Evolutionary conservation across 495 filamentous ascomycete genomes (phyloP), one percentile per base, ranked within the genome.

Genomic region (Hypomontagnella monticulosa): DNA sequence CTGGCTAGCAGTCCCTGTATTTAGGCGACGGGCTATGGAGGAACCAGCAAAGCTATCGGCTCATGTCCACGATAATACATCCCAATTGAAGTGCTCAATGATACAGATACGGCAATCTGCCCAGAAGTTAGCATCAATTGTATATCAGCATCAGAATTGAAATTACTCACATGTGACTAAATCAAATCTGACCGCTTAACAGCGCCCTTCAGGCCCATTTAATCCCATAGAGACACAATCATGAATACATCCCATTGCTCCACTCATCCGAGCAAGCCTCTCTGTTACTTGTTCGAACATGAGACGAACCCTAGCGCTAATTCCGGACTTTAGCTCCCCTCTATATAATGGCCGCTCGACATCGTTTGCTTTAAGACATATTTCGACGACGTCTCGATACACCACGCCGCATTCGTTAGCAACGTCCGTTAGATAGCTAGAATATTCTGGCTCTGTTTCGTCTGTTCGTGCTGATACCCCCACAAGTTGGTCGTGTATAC

Each of bases 221-320:
- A n/a, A n/a, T n/a, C n/a, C n/a, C n/a, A n/a, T n/a, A n/a, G n/a
- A n/a, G n/a, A n/a, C n/a, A n/a, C n/a, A n/a, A n/a, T n/a, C n/a
- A n/a, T n/a, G n/a, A n/a, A n/a, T n/a, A n/a, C n/a, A n/a, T n/a
- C n/a, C n/a, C n/a, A n/a, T n/a, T n/a, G n/a, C n/a, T n/a, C n/a
- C n/a, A n/a, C n/a, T n/a, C n/a, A n/a, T n/a, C n/a, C n/a, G n/a
- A n/a, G n/a, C n/a, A n/a, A 61, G 49, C 30, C 33, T 61, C 1
- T 54, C 58, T 4, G 18, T 54, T 19, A 61, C 32, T 1, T 61
- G 58, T 14, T 61, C 2, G 7, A 54, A 61, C 49, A 54, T 61
- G 8, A 14, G 53, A 5, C 42, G 48, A 8, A 61, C 18, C n/a
- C 58, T 20, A 34, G 42, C 16, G 10, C 11, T 18, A 4, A 30